These are phyloP conservation scores for Botrytis tulipae DNA, from an alignment of 2,329 filamentous ascomycete genomes.

Conservation along the genomic window DNA sequence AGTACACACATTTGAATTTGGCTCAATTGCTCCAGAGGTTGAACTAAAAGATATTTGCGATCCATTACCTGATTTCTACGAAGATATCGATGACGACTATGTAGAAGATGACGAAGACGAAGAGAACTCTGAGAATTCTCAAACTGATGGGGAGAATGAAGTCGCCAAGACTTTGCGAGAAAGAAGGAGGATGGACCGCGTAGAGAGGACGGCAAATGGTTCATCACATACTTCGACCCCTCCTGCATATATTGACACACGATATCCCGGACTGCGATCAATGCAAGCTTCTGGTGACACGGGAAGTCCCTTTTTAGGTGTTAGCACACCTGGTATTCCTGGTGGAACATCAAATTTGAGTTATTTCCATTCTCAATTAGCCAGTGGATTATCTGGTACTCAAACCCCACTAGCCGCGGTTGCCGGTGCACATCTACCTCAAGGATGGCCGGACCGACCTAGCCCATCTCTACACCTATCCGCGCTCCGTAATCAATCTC, in stretches of 20 bases:
- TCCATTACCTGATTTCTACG: constrained; percentile 94
- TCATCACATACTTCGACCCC: constrained; percentile 26
- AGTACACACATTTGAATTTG: constrained; percentile 92
- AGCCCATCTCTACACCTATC: constrained; percentile 28
- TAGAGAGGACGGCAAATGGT: constrained; percentile 37
- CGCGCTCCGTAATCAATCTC: constrained; percentile 27
- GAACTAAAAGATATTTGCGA: constrained; percentile 97
- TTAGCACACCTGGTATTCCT: constrained; percentile 61
- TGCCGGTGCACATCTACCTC: constrained; percentile 64
- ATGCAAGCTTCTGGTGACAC: constrained; percentile 44
- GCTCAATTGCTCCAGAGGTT: constrained; percentile 74
- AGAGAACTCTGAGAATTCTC: constrained; percentile 33
- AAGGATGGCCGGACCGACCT: constrained; percentile 46
- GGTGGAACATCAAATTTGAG: constrained; percentile 74
- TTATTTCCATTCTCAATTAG: constrained; percentile 79
- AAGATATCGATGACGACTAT: constrained; percentile 67
- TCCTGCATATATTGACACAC: constrained; percentile 44
- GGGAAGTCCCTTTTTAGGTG: constrained; percentile 57
- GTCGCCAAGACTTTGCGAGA: constrained; percentile 36
- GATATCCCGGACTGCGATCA: constrained; percentile 38
- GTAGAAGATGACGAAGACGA: constrained; percentile 51
- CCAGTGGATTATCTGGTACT: constrained; percentile 68
- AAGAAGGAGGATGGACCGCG: constrained; percentile 40
- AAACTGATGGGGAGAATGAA: constrained; percentile 23
- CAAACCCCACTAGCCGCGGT: constrained; percentile 79